Percentiles rank a stretch among this genome's conserved stretches.
phyloP scores from a whole-genome alignment of 495 filamentous ascomycete genomes.

The Gamarada debralockiae region DNA sequence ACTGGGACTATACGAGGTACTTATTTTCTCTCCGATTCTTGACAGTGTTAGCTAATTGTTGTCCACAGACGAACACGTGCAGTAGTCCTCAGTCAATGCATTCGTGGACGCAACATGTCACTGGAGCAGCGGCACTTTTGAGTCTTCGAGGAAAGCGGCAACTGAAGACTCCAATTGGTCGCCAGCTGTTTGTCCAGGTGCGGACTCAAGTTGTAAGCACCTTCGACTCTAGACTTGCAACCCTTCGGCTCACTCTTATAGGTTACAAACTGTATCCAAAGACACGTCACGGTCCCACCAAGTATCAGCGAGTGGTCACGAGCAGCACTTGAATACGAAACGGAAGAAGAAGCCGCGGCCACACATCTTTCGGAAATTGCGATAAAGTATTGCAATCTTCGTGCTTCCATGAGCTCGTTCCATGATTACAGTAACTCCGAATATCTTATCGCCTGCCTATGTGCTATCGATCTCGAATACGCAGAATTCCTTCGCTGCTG shows the following conservation, averaged over 20 bases:
- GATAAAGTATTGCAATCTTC: constrained; percentile 15
- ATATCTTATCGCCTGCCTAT: constrained; percentile 34
- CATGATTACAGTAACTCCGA: constrained; percentile 26
- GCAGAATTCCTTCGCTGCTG: constrained; percentile 37
- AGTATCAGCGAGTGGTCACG: constrained; percentile 13
- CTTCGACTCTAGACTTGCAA: background rate
- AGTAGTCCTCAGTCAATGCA: constrained; percentile 31
- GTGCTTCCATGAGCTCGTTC: constrained; percentile 12
- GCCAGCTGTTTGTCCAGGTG: constrained; percentile 42
- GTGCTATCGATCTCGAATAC: constrained; percentile 38
- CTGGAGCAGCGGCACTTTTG: constrained; percentile 43
- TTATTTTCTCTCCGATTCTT: background rate
- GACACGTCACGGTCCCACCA: constrained; percentile 3
- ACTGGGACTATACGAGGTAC: constrained; percentile 35
- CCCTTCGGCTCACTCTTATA: background rate
- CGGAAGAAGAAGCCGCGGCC: constrained; percentile 1
- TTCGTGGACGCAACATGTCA: constrained; percentile 47
- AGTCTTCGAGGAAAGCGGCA: constrained; percentile 45
- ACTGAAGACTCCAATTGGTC: constrained; percentile 37
- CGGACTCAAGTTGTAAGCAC: constrained; percentile 28
- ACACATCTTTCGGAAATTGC: constrained; percentile 9
- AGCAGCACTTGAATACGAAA: constrained; percentile 6
- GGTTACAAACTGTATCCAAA: constrained; percentile 18
- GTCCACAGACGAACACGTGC: constrained; percentile 16
- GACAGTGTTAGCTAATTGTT: background rate